Evolutionary conservation across 108 stramenopile genomes (phyloP), one percentile per base, ranked within the genome.

Genomic region (Poteriospumella lacustris): DNA sequence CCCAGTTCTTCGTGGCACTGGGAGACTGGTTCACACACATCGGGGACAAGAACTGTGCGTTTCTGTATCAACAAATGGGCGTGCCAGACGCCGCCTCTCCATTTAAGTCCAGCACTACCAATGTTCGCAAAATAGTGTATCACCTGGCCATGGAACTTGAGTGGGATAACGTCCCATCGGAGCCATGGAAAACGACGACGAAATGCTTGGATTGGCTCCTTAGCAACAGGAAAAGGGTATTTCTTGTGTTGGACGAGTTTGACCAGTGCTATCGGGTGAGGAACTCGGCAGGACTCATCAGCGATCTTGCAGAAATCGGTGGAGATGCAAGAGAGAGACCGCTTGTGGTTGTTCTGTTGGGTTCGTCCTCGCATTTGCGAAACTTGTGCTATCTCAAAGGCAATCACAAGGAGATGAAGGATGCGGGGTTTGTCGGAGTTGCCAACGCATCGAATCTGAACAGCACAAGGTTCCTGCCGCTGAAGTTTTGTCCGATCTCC

Each of bases 241-340:
- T 67, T 15, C 36, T 67, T 19, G 64, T 67, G 15, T 67, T 67
- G 19, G 64, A 67, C 64, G 64, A 67, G 40, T 67, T 67, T 67
- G 39, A 67, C 19, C 36, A 67, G 40, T 41, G 40, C 36, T 67
- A 67, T 19, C 36, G 40, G 9, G 64, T 40, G 19, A 41, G 40
- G 19, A 67, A 67, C 64, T 15, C 64, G 9, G 36, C 39, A 38
- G 64, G 64, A 9, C 40, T 67, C 12, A 40, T 67, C 40, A 40
- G 36, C 19, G 64, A 67, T 31, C 64, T 67, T 9, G 36, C 36
- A 15, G 36, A 38, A 41, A 33, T 67, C 9, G 64, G 64, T 33
- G 40, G 40, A 38, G 40, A 67, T 67, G 36, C 64, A 33, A 19
- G 64, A 15, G 12, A 38, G 39, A 67, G 64, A 19, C 64, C 64